These are phyloP conservation scores for Plectranthus barbatus DNA, from an alignment of 257 asterid genomes.

Conservation along the genomic window DNA sequence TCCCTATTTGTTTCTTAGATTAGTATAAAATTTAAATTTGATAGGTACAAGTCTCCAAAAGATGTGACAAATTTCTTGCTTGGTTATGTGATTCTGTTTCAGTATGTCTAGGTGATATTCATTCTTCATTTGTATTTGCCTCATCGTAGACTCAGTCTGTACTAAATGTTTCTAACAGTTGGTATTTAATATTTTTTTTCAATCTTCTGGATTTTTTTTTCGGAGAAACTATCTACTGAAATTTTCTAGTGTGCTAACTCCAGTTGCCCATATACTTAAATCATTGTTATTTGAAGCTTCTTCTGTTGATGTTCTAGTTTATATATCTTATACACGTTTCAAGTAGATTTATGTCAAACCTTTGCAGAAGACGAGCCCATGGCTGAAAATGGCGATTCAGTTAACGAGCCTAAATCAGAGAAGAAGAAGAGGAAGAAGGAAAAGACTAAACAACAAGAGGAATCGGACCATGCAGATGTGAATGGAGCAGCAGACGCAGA, in stretches of 20 bases:
- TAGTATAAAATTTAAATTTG: background rate
- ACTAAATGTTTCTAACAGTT: too few species aligned
- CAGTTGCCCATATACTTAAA: too few species aligned
- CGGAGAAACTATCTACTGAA: too few species aligned
- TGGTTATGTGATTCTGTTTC: background rate
- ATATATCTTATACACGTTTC: background rate
- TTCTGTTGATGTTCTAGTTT: too few species aligned
- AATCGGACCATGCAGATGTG: conserved; percentile 26
- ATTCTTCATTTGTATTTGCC: too few species aligned
- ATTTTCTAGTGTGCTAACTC: too few species aligned
- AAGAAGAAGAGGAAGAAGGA: conserved; percentile 85
- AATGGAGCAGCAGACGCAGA: conserved; percentile 19
- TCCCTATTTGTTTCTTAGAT: background rate
- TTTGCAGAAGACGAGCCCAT: conserved; percentile 39
- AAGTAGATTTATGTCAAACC: conserved; percentile 8
- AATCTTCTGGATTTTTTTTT: too few species aligned
- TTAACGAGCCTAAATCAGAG: conserved; percentile 59
- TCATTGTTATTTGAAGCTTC: too few species aligned
- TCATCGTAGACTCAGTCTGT: too few species aligned
- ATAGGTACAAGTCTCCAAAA: too few species aligned
- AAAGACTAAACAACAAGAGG: conserved; percentile 51
- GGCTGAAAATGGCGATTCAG: conserved; percentile 36
- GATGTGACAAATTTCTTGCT: background rate
- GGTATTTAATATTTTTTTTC: too few species aligned
- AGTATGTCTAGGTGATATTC: too few species aligned